Base-by-base conservation (phyloP, 2,329 filamentous ascomycete genomes). In the Aspergillus fumigatus region DNA sequence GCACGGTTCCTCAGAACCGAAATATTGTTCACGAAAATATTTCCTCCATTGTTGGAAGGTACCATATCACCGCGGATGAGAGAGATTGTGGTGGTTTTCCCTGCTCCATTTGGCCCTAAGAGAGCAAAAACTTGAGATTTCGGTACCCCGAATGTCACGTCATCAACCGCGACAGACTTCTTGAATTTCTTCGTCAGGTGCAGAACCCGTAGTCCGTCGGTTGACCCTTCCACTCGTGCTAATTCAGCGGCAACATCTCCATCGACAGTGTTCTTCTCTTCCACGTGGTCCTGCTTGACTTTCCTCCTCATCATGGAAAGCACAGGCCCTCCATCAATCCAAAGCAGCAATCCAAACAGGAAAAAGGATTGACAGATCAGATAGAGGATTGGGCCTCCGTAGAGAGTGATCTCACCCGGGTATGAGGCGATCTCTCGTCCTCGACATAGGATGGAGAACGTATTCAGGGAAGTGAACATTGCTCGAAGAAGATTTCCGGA, bases 41-140 rank as follows among this genome's bases (percentile, higher is more conserved):
- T 89, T 32, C 91, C 90, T n/a, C 84, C 83, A 53, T 85, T 83
- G 54, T 76, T 79, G 19, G 83, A 86, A 0, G 92, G 91, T 52
- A 86, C 85, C 27, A 93, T 82, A 66, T 97, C 92, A n/a, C 93
- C 93, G 59, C 92, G 85, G 62, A 97, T 91, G 47, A 96, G 79
- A 1, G 88, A 90, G 64, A 97, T 96, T 0, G 89, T 95, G 0
- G 92, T 96, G 0, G 88, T 91, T 67, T 97, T 97, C 56, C 92
- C 92, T 1, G 92, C 93, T 25, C 92, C 92, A 68, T 96, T 96
- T 17, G 92, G 92, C 0, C 92, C 92, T 1, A 97, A 82, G 0
- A 97, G 81, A 0, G 92, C 92, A 73, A 96, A 96, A 0, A 96
- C 89, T 70, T 96, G 88, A 51, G 89, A 88, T 50, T 84, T 85